Evolutionary conservation across 2,329 filamentous ascomycete genomes (phyloP).

Genomic region (Lachnellula subtilissima): DNA sequence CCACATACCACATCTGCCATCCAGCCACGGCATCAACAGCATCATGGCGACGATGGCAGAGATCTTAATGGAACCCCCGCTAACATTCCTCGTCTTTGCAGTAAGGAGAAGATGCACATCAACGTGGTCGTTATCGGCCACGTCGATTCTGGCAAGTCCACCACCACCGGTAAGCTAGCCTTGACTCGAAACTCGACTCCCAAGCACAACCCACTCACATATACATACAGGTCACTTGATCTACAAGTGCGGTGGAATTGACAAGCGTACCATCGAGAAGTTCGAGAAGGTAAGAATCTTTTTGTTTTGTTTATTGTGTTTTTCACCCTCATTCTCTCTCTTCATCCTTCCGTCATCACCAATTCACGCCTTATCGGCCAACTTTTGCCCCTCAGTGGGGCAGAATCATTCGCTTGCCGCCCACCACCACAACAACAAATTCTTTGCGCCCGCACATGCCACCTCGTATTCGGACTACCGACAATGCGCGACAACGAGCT

Average conservation of each 20-base stretch:
- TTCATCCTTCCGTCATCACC: constrained; percentile 2
- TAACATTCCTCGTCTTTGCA: constrained; percentile 37
- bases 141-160: constrained; percentile 99
- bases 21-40: constrained; percentile 9
- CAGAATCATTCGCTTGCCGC: constrained; percentile 19
- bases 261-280: constrained; percentile 99
- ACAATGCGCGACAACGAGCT: neutral
- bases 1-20: constrained; percentile 5
- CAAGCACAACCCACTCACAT: constrained; percentile 18
- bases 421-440: constrained; percentile 5
- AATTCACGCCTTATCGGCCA: constrained; percentile 20
- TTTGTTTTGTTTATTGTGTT: constrained; percentile 5
- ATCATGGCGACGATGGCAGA: constrained; percentile 13
- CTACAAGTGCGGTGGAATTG: constrained; percentile 99
- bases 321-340: constrained; percentile 10
- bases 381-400: constrained; percentile 32
- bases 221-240: constrained; percentile 76
- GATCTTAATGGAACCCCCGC: constrained; percentile 17
- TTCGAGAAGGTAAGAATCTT: constrained; percentile 89
- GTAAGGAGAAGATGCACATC: constrained; percentile 96
- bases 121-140: constrained; percentile 99
- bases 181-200: constrained; percentile 6
- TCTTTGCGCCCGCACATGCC: neutral
- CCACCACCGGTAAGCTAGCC: constrained; percentile 72
- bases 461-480: constrained; percentile 15